phyloP scores from a whole-genome alignment of 1,139 yeast species.

The Saccharomycopsis crataegensis region DNA sequence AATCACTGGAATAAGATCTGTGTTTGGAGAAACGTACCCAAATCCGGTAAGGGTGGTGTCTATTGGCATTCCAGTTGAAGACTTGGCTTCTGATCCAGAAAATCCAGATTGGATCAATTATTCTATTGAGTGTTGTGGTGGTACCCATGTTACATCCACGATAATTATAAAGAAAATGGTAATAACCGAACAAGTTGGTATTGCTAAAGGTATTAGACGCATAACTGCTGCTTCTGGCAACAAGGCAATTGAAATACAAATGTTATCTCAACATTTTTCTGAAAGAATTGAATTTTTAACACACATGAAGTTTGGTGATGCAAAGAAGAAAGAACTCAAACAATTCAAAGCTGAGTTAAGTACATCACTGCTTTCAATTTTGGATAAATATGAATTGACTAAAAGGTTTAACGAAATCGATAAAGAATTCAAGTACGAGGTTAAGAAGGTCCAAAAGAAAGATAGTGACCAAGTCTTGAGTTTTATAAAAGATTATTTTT shows the following conservation, averaged over 20 bases:
- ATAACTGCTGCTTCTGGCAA: slow-evolving; percentile 93
- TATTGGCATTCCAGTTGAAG: slow-evolving; percentile 84
- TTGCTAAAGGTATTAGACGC: slow-evolving; percentile 97
- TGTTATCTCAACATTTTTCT: slow-evolving; percentile 67
- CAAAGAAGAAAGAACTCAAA: slow-evolving; percentile 73
- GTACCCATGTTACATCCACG: slow-evolving; percentile 90
- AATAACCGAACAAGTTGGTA: slow-evolving; percentile 88
- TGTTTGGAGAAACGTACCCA: slow-evolving; percentile 96
- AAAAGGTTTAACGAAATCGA: slow-evolving; percentile 71
- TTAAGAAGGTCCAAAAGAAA: slow-evolving; percentile 79
- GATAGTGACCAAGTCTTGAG: slow-evolving; percentile 80
- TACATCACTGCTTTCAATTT: slow-evolving; percentile 72
- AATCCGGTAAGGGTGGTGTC: slow-evolving; percentile 98
- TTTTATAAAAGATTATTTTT: slow-evolving; percentile 63
- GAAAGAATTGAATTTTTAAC: slow-evolving; percentile 51
- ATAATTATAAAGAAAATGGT: slow-evolving; percentile 89
- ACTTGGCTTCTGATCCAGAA: slow-evolving; percentile 60
- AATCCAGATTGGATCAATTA: slow-evolving; percentile 66
- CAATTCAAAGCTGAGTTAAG: slow-evolving; percentile 79
- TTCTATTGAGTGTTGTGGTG: slow-evolving; percentile 96
- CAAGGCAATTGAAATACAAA: slow-evolving; percentile 85
- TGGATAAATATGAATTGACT: slow-evolving; percentile 69
- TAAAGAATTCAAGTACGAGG: slow-evolving; percentile 79
- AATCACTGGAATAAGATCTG: slow-evolving; percentile 88
- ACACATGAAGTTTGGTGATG: slow-evolving; percentile 53